phyloP scores from a whole-genome alignment of 768 basidiomycete genomes.

The Asterophora parasitica region DNA sequence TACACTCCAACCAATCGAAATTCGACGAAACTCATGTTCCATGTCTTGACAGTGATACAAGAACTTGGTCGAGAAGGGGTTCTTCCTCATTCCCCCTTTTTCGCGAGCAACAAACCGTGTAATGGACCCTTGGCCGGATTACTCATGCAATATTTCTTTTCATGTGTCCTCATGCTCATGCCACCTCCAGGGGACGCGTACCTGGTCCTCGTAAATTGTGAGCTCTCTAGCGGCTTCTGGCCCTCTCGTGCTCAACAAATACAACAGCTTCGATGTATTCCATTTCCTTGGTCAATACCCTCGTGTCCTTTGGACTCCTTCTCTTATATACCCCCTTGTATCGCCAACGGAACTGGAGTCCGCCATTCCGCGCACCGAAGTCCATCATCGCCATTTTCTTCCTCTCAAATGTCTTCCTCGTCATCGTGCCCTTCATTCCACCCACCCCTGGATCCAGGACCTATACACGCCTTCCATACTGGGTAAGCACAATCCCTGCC shows the following conservation, averaged over 20 bases:
- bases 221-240: constrained; percentile 18
- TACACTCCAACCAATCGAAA: constrained; percentile 18
- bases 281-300: constrained; percentile 47
- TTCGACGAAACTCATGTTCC: too few species aligned
- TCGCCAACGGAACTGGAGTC: constrained; percentile 47
- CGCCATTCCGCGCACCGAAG: constrained; percentile 57
- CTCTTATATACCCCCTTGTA: constrained; percentile 47
- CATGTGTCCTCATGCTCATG: constrained; percentile 38
- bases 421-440: constrained; percentile 55
- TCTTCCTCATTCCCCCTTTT: constrained; percentile 57
- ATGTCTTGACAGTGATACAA: constrained; percentile 47
- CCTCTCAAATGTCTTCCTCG: constrained; percentile 58
- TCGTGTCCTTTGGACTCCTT: constrained; percentile 56
- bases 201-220: constrained; percentile 60
- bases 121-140: constrained; percentile 59
- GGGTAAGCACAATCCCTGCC: constrained; percentile 38
- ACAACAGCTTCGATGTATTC: constrained; percentile 52
- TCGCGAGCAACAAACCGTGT: constrained; percentile 68
- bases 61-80: constrained; percentile 68
- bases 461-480: constrained; percentile 61
- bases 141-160: constrained; percentile 43
- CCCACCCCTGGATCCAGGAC: constrained; percentile 44
- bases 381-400: constrained; percentile 48
- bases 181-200: constrained; percentile 72
- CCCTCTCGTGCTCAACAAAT: neutral